These are phyloP conservation scores for Xanthoconium stramineum DNA, from an alignment of 768 basidiomycete genomes.

Conservation along the genomic window DNA sequence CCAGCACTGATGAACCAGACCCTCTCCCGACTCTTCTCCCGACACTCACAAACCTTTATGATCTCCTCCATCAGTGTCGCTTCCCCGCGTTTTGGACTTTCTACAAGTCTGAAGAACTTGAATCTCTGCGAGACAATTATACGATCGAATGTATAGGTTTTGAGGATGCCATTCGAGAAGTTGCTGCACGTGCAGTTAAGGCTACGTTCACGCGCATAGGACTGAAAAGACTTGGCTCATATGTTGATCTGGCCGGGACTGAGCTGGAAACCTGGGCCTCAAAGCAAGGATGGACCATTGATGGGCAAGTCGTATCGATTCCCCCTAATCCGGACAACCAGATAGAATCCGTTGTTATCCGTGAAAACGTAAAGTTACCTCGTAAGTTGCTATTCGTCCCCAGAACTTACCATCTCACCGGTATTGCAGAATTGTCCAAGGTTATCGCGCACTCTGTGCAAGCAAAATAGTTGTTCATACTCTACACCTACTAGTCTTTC, in stretches of 20 bases:
- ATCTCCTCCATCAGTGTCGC: constrained; percentile 75
- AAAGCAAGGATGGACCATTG: constrained; percentile 65
- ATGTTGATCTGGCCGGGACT: constrained; percentile 64
- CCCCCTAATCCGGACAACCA: constrained; percentile 88
- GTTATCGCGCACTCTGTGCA: constrained; percentile 70
- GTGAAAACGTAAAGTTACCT: constrained; percentile 76
- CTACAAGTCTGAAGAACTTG: constrained; percentile 68
- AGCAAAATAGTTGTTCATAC: constrained; percentile 34
- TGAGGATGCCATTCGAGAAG: constrained; percentile 77
- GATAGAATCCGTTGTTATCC: constrained; percentile 80
- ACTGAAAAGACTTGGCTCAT: constrained; percentile 62
- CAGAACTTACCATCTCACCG: background rate
- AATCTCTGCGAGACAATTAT: constrained; percentile 78
- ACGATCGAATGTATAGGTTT: constrained; percentile 82
- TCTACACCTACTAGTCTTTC: constrained; percentile 1
- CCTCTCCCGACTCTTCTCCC: constrained; percentile 72
- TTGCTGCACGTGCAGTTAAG: constrained; percentile 72
- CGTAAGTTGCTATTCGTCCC: constrained; percentile 48
- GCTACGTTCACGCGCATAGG: constrained; percentile 77
- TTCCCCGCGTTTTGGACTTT: constrained; percentile 84
- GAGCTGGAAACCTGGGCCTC: constrained; percentile 59
- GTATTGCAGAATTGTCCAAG: constrained; percentile 63
- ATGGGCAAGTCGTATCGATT: constrained; percentile 59
- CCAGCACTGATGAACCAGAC: constrained; percentile 74
- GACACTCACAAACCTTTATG: constrained; percentile 61